Conservation (phyloP, 2,329 filamentous ascomycete genomes). For the Aspergillus brasiliensis region DNA sequence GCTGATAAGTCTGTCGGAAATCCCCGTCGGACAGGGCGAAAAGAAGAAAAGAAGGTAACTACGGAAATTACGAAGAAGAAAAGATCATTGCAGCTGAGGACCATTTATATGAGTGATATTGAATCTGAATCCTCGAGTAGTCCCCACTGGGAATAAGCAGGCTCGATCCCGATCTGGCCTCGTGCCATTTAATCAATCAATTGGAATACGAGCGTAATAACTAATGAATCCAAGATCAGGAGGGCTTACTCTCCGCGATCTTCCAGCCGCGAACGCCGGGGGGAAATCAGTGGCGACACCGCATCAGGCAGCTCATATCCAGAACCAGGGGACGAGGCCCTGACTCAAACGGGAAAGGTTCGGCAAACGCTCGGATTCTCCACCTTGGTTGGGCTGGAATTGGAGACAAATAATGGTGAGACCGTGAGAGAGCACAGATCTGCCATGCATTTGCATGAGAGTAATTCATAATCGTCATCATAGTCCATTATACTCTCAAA, state of each 20-base stretch:
- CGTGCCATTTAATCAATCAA: not conserved
- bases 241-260: conserved; percentile 8
- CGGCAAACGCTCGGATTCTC: conserved; percentile 3
- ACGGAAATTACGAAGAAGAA: not conserved
- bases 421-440: too few species aligned
- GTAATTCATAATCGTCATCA: not conserved
- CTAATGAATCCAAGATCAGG: not conserved
- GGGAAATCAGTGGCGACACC: conserved; percentile 5
- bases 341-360: conserved; percentile 2
- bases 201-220: conserved; percentile 1
- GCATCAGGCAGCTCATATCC: not conserved
- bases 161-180: not conserved
- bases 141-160: not conserved
- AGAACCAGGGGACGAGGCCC: not conserved
- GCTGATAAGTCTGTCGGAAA: not conserved
- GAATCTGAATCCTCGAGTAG: not conserved
- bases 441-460: not conserved
- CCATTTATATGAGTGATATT: not conserved
- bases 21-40: not conserved
- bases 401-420: not conserved
- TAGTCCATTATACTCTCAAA: too few species aligned
- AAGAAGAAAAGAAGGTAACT: not conserved
- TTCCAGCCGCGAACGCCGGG: conserved; percentile 12
- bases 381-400: not conserved
- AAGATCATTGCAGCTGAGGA: not conserved